Conservation (phyloP, 129 eudicot genomes). For the Centrapalus pauciflorus region DNA sequence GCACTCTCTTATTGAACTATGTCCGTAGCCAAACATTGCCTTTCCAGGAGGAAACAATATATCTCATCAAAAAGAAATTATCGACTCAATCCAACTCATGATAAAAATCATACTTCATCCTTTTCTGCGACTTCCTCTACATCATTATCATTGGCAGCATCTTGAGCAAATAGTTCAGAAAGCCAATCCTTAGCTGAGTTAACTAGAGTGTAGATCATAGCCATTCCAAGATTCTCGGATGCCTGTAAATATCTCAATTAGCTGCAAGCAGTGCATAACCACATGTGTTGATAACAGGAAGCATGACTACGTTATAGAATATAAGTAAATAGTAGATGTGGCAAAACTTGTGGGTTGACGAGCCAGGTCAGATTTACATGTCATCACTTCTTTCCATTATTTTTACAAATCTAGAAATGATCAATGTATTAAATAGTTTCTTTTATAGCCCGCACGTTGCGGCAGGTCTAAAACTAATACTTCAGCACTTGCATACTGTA, state of each 20-base stretch:
- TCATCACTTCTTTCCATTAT: no score
- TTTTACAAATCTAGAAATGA: no score
- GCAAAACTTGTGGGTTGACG: no score
- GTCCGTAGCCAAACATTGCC: background rate
- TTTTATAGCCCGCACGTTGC: no score
- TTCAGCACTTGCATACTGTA: no score
- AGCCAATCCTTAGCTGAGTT: conserved; percentile 96
- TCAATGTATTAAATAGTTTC: no score
- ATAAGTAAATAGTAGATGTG: background rate
- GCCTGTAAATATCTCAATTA: conserved; percentile 44
- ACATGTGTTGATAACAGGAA: background rate
- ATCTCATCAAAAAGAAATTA: background rate
- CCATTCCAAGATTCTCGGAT: conserved; percentile 94
- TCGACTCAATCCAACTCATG: background rate
- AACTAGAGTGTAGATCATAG: conserved; percentile 92
- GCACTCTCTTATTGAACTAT: background rate
- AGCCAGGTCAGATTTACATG: no score
- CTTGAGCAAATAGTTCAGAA: conserved; percentile 73
- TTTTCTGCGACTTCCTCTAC: conserved; percentile 54
- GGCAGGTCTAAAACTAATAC: no score
- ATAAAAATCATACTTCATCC: conserved; percentile 56
- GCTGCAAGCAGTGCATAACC: conserved; percentile 7
- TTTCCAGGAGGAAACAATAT: background rate
- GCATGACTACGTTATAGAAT: background rate
- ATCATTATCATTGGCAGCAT: conserved; percentile 42